Conservation (phyloP, 257 asterid species). For the Jacaranda copaia region DNA sequence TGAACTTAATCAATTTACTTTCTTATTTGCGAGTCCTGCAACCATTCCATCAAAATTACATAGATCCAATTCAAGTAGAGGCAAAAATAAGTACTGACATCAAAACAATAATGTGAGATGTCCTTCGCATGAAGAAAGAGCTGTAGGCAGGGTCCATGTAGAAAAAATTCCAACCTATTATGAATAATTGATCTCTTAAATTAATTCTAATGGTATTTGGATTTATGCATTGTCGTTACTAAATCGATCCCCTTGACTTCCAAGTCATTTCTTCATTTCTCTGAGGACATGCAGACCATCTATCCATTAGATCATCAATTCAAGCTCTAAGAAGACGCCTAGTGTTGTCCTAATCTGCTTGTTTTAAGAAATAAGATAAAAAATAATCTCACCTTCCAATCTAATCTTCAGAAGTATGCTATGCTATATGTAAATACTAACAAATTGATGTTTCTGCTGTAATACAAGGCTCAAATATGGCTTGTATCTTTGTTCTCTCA, state of each 20-base stretch:
- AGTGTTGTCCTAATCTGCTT: background rate
- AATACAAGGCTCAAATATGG: background rate
- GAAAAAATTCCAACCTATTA: background rate
- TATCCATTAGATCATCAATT: background rate
- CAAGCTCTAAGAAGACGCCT: slow-evolving; percentile 1
- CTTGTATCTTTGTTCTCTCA: background rate
- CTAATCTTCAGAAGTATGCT: background rate
- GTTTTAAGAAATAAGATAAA: background rate
- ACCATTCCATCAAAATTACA: no score
- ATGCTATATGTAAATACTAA: background rate
- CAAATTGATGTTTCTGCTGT: background rate
- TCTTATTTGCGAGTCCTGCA: no score
- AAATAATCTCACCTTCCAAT: background rate
- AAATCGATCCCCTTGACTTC: background rate
- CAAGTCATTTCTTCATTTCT: background rate
- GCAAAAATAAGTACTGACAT: no score
- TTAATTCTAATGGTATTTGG: background rate
- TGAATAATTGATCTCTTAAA: background rate
- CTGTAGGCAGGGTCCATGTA: background rate
- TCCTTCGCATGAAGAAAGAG: background rate
- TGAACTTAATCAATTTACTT: no score
- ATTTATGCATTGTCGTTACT: background rate
- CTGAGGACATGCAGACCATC: background rate
- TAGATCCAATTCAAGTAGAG: no score
- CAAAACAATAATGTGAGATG: no score